These are phyloP conservation scores for Pseudoneurospora amorphoporcata DNA, from an alignment of 495 filamentous ascomycete genomes.

Conservation along the genomic window DNA sequence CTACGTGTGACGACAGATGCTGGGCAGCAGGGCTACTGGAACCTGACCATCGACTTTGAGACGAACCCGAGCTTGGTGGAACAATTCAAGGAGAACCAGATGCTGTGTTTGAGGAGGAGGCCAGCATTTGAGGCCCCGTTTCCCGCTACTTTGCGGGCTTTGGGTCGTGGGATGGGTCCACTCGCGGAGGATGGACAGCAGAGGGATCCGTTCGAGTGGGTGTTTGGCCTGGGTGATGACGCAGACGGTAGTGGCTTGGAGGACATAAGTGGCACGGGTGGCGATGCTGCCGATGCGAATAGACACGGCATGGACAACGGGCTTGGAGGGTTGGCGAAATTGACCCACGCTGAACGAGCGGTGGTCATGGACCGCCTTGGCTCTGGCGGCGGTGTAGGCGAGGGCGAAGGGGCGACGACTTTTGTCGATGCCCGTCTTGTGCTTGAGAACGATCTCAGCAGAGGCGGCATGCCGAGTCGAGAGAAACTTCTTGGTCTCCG, in stretches of 20 bases:
- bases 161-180: conserved; percentile 37
- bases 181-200: conserved; percentile 3
- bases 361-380: conserved; percentile 50
- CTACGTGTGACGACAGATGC: conserved; percentile 50
- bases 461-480: conserved; percentile 34
- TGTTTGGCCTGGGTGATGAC: conserved; percentile 37
- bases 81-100: conserved; percentile 65
- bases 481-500: conserved; percentile 67
- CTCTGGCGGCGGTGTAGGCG: conserved; percentile 31
- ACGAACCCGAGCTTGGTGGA: conserved; percentile 51
- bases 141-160: conserved; percentile 58
- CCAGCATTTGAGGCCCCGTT: conserved; percentile 62
- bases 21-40: conserved; percentile 68
- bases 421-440: conserved; percentile 71
- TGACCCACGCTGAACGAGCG: conserved; percentile 68
- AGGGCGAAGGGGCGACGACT: conserved; percentile 42
- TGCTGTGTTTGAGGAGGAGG: conserved; percentile 70
- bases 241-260: not conserved
- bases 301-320: conserved; percentile 4
- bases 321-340: conserved; percentile 46
- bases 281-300: not conserved
- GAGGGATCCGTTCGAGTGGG: conserved; percentile 54
- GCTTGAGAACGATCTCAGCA: conserved; percentile 51
- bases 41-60: conserved; percentile 68
- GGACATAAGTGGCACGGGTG: not conserved